Evolutionary conservation across 78 protist species (phyloP), one percentile per base, ranked within the genome.

Genomic region (Cavenderia fasciculata): DNA sequence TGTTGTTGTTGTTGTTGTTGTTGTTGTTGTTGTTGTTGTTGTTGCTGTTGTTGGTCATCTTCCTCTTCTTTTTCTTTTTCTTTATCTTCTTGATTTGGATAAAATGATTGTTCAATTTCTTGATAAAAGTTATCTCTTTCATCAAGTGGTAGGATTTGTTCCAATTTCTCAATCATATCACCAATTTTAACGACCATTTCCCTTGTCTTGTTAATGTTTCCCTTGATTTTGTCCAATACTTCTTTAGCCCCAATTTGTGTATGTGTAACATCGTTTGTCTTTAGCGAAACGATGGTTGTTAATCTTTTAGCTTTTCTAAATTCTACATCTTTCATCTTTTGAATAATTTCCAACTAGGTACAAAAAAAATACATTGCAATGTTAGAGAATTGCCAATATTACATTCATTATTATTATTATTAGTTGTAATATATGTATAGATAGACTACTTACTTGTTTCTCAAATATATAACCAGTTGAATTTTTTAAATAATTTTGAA

Each of bases 401-500:
- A n/a, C n/a, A n/a, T n/a, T n/a, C n/a, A n/a, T n/a, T n/a, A n/a
- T n/a, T n/a, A n/a, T n/a, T n/a, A n/a, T n/a, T n/a, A n/a, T n/a
- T n/a, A n/a, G n/a, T n/a, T n/a, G n/a, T n/a, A n/a, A n/a, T n/a
- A n/a, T n/a, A n/a, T n/a, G n/a, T n/a, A n/a, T n/a, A n/a, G n/a
- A n/a, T n/a, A n/a, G n/a, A n/a, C n/a, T n/a, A n/a, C n/a, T n/a
- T n/a, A n/a, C n/a, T 68, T 82, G 90, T 56, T 82, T 49, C 8
- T 82, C 90, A 21, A 38, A 21, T 11, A 82, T 82, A 33, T 82
- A 82, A 19, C 90, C 90, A 14, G 90, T 82, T 40, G 90, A 82
- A 29, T 82, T 82, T 47, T 82, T 82, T 12, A 82, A 57, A 82
- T 82, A 82, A n/a, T 66, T 82, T 57, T 82, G 90, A 43, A 68